Evolutionary conservation across 345 rosid genomes (phyloP).

Genomic region (Gossypium bickii): DNA sequence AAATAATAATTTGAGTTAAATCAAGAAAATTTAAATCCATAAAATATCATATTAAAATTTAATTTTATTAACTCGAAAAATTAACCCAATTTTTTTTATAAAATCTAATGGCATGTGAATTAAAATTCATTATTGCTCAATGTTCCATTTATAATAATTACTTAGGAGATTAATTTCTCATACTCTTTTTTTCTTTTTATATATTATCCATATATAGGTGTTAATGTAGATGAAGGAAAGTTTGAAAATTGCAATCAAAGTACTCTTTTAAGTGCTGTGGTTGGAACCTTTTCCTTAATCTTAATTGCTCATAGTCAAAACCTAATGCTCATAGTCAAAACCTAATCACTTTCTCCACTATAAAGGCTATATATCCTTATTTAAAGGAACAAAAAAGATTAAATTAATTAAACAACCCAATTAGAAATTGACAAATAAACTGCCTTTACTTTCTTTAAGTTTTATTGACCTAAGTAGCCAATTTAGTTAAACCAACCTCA

Average conservation of each 20-base stretch:
- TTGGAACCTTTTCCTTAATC: not conserved
- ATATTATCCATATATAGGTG: not conserved
- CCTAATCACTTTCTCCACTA: not conserved
- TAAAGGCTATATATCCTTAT: not conserved
- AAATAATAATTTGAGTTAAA: too few relatives aligned
- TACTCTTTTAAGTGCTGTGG: not conserved
- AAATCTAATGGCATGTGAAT: not conserved
- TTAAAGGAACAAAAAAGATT: not conserved
- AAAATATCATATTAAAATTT: too few relatives aligned
- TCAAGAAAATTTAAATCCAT: too few relatives aligned
- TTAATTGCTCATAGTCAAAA: not conserved
- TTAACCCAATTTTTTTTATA: not conserved
- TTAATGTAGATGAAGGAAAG: not conserved
- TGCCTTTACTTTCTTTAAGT: not conserved
- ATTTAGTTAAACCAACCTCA: not conserved
- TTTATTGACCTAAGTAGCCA: not conserved
- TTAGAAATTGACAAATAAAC: not conserved
- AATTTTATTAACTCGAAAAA: too few relatives aligned
- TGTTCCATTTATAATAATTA: not conserved
- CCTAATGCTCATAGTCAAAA: slow-evolving; percentile 1
- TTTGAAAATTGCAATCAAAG: not conserved
- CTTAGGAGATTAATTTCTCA: not conserved
- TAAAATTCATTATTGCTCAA: not conserved
- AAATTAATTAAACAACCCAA: not conserved
- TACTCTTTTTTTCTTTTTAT: not conserved